phyloP scores from a whole-genome alignment of 345 rosid genomes.

The Microthlaspi erraticum region DNA sequence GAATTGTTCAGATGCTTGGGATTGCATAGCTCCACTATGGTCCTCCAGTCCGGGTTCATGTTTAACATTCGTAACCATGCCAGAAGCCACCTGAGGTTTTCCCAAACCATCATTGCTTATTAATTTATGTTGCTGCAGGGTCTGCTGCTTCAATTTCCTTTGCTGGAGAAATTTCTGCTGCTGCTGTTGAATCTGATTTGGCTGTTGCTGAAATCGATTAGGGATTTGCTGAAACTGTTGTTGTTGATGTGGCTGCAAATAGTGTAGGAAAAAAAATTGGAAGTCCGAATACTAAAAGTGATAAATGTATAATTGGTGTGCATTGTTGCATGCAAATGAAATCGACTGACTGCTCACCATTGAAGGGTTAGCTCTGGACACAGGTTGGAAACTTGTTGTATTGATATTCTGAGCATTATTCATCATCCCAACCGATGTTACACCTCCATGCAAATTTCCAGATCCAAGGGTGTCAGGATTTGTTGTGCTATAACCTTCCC shows the following conservation, averaged over 20 bases:
- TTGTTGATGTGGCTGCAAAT: constrained; percentile 62
- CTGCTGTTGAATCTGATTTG: constrained; percentile 58
- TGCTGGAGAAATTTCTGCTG: constrained; percentile 66
- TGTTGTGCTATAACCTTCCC: constrained; percentile 69
- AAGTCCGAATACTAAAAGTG: constrained; percentile 60
- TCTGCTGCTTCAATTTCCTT: constrained; percentile 61
- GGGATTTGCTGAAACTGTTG: constrained; percentile 66
- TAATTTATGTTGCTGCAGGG: constrained; percentile 61
- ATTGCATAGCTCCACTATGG: constrained; percentile 53
- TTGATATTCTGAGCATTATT: constrained; percentile 58
- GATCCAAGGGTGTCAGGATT: constrained; percentile 62
- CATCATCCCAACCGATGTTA: constrained; percentile 58
- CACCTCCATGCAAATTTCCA: constrained; percentile 63
- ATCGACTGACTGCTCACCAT: constrained; percentile 59
- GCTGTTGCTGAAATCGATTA: constrained; percentile 65
- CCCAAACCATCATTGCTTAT: constrained; percentile 58
- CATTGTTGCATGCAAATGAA: constrained; percentile 58
- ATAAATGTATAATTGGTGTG: constrained; percentile 49
- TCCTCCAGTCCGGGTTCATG: constrained; percentile 68
- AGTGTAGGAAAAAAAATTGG: constrained; percentile 49
- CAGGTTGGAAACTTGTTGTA: constrained; percentile 59
- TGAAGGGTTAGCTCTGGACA: constrained; percentile 58
- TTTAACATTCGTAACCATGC: constrained; percentile 59
- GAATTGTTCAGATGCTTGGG: constrained; percentile 64
- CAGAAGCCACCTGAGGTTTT: constrained; percentile 63